A percentile compares a stretch with the other conserved stretches of the same genome.
phyloP scores from a whole-genome alignment of 345 rosid genomes.

The Euphorbia peplus region DNA sequence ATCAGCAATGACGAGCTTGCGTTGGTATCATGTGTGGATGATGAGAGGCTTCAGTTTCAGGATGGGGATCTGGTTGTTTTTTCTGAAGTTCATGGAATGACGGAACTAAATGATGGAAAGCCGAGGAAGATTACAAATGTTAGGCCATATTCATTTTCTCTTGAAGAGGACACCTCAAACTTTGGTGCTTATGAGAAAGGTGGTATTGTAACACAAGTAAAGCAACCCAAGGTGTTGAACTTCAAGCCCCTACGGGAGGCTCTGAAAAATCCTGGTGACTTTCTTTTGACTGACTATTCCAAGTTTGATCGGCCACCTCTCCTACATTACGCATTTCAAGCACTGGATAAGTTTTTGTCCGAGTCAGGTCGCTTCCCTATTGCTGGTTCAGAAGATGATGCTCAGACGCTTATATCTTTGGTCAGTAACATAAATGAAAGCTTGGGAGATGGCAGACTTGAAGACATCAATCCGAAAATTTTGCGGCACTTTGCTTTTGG shows the following conservation, averaged over 20 bases:
- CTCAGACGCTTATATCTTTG: slow-evolving; percentile 64
- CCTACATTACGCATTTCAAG: slow-evolving; percentile 89
- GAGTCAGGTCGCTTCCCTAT: slow-evolving; percentile 73
- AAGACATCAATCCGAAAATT: slow-evolving; percentile 72
- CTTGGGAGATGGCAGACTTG: slow-evolving; percentile 66
- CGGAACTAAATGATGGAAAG: slow-evolving; percentile 87
- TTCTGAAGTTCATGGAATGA: slow-evolving; percentile 96
- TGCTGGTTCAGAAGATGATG: slow-evolving; percentile 93
- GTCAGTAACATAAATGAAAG: slow-evolving; percentile 60
- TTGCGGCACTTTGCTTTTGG: slow-evolving; percentile 86
- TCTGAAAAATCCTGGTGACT: slow-evolving; percentile 86
- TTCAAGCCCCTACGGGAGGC: slow-evolving; percentile 93
- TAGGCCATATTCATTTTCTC: slow-evolving; percentile 81
- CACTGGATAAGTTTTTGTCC: slow-evolving; percentile 70
- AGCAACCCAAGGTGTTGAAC: slow-evolving; percentile 75
- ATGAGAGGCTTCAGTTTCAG: slow-evolving; percentile 94
- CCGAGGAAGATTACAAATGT: slow-evolving; percentile 86
- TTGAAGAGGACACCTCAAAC: slow-evolving; percentile 79
- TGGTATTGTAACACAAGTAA: slow-evolving; percentile 95
- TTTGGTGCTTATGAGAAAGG: slow-evolving; percentile 72
- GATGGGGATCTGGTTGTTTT: slow-evolving; percentile 94
- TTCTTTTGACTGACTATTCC: slow-evolving; percentile 89
- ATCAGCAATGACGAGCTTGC: slow-evolving; percentile 87
- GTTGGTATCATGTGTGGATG: slow-evolving; percentile 86
- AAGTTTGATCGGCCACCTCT: slow-evolving; percentile 92